Conservation (phyloP, 108 stramenopile genomes). For the Cyclostephanos invisitatus region DNA sequence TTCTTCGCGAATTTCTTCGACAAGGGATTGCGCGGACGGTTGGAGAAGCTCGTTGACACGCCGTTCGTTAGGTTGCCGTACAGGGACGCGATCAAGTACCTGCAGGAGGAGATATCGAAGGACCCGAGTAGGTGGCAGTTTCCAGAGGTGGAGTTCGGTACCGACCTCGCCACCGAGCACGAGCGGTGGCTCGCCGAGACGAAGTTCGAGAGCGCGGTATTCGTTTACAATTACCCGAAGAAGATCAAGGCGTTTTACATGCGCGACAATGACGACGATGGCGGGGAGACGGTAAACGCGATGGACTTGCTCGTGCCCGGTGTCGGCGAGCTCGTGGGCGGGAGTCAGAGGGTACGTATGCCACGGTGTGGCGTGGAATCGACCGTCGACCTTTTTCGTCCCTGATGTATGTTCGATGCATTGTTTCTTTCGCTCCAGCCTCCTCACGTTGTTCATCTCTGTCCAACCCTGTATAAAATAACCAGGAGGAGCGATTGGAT, state of each 20-base stretch:
- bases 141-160: conserved; percentile 97
- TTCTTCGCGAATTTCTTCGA: conserved; percentile 96
- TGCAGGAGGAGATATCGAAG: conserved; percentile 95
- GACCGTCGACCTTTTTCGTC: neutral
- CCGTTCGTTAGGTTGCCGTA: conserved; percentile 91
- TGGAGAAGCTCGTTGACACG: conserved; percentile 76
- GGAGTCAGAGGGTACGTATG: conserved; percentile 86
- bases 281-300: conserved; percentile 96
- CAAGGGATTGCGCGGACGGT: conserved; percentile 71
- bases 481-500: conserved; percentile 84
- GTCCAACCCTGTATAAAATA: neutral
- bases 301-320: conserved; percentile 99
- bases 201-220: conserved; percentile 89
- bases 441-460: neutral
- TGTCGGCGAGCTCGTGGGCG: conserved; percentile 98
- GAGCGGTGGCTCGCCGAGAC: conserved; percentile 97
- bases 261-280: conserved; percentile 95
- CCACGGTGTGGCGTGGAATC: neutral
- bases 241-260: conserved; percentile 99
- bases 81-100: conserved; percentile 83
- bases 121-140: conserved; percentile 95
- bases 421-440: neutral
- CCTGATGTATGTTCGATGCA: neutral
- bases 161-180: conserved; percentile 96
- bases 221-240: conserved; percentile 98